Conservation (phyloP, 352 stramenopile genomes). For the Phytophthora aleatoria region DNA sequence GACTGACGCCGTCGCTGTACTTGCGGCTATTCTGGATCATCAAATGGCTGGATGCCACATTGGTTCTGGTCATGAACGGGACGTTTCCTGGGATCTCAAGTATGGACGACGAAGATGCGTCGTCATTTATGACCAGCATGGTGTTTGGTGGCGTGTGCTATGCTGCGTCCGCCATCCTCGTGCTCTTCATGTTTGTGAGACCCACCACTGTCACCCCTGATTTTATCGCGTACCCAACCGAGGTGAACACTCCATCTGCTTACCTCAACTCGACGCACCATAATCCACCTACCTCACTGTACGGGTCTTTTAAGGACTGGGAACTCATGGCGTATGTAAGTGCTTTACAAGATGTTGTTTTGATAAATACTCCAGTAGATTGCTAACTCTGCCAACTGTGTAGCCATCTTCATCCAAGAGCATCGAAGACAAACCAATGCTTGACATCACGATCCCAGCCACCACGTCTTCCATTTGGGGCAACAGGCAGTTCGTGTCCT, state of each 20-base stretch:
- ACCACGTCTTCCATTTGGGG: slow-evolving; percentile 73
- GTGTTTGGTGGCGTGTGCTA: slow-evolving; percentile 48
- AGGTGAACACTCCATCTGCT: slow-evolving; percentile 61
- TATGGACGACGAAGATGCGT: background rate
- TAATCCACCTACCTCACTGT: slow-evolving; percentile 47
- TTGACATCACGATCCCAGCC: slow-evolving; percentile 69
- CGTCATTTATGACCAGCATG: slow-evolving; percentile 21
- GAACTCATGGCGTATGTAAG: slow-evolving; percentile 31
- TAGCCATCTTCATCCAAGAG: slow-evolving; percentile 30
- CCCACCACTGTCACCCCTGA: slow-evolving; percentile 59
- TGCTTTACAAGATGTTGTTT: background rate
- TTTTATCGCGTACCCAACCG: slow-evolving; percentile 47
- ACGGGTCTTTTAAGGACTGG: slow-evolving; percentile 63
- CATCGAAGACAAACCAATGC: slow-evolving; percentile 29
- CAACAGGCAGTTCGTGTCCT: slow-evolving; percentile 73
- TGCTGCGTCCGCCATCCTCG: slow-evolving; percentile 45
- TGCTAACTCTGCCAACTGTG: slow-evolving; percentile 7
- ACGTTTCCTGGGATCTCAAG: slow-evolving; percentile 11
- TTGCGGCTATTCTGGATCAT: slow-evolving; percentile 67
- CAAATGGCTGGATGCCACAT: slow-evolving; percentile 58
- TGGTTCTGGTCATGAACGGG: slow-evolving; percentile 50
- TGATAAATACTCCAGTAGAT: background rate
- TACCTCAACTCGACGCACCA: slow-evolving; percentile 56
- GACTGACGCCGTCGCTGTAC: slow-evolving; percentile 54
- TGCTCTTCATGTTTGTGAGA: slow-evolving; percentile 51